These are phyloP conservation scores for Solanum paucissectum DNA, from an alignment of 257 asterid species.

Conservation along the genomic window DNA sequence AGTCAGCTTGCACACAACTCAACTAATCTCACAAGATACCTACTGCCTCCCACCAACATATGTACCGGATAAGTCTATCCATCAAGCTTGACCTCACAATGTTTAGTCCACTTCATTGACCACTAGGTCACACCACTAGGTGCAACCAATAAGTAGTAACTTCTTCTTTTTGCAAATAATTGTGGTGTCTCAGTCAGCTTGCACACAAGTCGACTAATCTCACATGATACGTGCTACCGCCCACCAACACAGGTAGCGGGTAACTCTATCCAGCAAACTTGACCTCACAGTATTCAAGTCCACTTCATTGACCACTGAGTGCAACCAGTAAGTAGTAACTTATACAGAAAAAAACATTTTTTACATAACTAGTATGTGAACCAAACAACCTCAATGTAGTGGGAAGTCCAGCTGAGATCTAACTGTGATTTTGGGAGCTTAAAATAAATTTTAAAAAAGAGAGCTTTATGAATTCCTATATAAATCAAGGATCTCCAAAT, in stretches of 20 bases:
- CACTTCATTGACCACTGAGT: not conserved
- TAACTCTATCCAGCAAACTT: not conserved
- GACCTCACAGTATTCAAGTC: not conserved
- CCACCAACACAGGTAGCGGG: not conserved
- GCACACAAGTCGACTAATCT: not conserved
- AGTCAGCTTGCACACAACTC: not conserved
- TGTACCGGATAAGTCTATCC: not conserved
- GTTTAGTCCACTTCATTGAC: not conserved
- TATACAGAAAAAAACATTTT: not conserved
- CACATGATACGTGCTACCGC: not conserved
- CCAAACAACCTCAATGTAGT: not conserved
- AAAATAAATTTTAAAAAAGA: rapidly evolving
- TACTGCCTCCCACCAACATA: not conserved
- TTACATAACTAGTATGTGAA: not conserved
- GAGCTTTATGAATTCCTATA: not conserved
- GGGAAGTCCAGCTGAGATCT: not conserved
- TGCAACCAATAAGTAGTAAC: not conserved
- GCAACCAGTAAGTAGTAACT: not conserved
- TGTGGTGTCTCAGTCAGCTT: not conserved
- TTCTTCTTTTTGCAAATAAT: not conserved
- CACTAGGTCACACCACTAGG: not conserved
- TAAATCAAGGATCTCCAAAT: not conserved
- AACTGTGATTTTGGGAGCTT: not conserved
- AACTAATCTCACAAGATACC: not conserved
- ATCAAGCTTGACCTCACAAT: not conserved